Evolutionary conservation across 176 grass and related monocot genomes (phyloP).

Genomic region (Triticum urartu): DNA sequence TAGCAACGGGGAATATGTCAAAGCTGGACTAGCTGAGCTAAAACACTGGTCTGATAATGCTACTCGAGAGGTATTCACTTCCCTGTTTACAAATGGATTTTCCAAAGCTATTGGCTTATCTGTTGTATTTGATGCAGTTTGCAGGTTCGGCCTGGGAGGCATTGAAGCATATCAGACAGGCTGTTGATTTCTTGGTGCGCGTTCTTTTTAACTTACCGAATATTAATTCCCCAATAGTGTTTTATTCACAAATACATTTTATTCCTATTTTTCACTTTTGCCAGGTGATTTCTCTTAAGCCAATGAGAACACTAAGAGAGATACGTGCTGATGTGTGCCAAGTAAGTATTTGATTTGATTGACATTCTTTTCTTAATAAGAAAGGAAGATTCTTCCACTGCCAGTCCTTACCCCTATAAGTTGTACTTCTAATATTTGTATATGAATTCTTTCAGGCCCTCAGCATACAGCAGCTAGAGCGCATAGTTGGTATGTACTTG

Average conservation of each 20-base stretch:
- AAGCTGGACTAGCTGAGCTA: constrained; percentile 75
- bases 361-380: constrained; percentile 24
- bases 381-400: constrained; percentile 8
- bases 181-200: constrained; percentile 83
- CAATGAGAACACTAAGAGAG: constrained; percentile 71
- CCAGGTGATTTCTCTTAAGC: constrained; percentile 90
- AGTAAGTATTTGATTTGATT: constrained; percentile 51
- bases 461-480: constrained; percentile 81
- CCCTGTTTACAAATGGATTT: constrained; percentile 26
- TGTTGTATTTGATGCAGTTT: constrained; percentile 56
- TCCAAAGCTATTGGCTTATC: constrained; percentile 33
- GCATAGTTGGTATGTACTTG: constrained; percentile 85
- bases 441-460: constrained; percentile 63
- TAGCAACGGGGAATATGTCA: constrained; percentile 89
- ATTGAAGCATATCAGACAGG: constrained; percentile 80
- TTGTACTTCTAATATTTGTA: constrained; percentile 27
- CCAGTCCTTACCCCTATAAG: background rate
- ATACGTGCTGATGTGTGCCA: constrained; percentile 83
- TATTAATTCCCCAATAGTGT: constrained; percentile 5
- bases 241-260: constrained; percentile 13
- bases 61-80: constrained; percentile 67
- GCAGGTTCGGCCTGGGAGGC: constrained; percentile 75
- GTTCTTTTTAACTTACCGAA: constrained; percentile 16
- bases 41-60: constrained; percentile 77
- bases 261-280: constrained; percentile 6